Conservation (phyloP, 768 basidiomycete species). For the Pisolithus tinctorius region DNA sequence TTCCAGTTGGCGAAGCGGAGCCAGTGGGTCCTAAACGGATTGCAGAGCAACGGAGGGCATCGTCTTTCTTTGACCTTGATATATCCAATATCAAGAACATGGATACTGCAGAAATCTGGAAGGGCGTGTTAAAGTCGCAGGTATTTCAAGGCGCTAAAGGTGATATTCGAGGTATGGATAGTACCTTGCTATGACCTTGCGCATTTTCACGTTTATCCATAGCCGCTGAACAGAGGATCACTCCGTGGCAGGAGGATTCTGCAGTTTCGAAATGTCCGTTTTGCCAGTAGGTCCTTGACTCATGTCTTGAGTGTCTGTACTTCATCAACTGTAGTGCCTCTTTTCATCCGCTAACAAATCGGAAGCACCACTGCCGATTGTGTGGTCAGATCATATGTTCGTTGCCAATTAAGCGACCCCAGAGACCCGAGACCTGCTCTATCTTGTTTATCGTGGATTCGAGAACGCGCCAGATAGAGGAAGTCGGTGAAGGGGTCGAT, state of each 20-base stretch:
- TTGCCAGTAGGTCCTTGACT: constrained; percentile 54
- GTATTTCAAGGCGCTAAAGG: constrained; percentile 41
- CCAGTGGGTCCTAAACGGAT: constrained; percentile 5
- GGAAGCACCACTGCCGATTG: constrained; percentile 94
- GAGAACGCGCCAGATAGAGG: constrained; percentile 69
- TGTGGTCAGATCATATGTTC: constrained; percentile 92
- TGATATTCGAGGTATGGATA: constrained; percentile 58
- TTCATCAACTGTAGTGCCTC: constrained; percentile 38
- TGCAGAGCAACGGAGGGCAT: constrained; percentile 39
- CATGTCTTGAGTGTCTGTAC: constrained; percentile 4
- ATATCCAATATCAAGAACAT: constrained; percentile 48
- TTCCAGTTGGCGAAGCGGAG: constrained; percentile 31
- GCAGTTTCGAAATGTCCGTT: constrained; percentile 74
- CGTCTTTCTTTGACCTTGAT: constrained; percentile 72
- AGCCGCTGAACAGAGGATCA: constrained; percentile 87
- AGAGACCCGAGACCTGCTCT: constrained; percentile 65
- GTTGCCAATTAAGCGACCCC: constrained; percentile 67
- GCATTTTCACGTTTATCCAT: constrained; percentile 1
- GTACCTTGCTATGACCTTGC: background rate
- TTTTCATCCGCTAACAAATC: constrained; percentile 85
- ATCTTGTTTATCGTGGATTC: constrained; percentile 82
- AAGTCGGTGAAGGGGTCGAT: constrained; percentile 78
- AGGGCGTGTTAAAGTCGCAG: constrained; percentile 45
- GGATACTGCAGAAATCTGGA: constrained; percentile 66
- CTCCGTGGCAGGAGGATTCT: constrained; percentile 90